Percentiles rank a stretch among this genome's conserved stretches.
phyloP scores from a whole-genome alignment of 2,329 filamentous ascomycete species.

The Diaporthe capsici region DNA sequence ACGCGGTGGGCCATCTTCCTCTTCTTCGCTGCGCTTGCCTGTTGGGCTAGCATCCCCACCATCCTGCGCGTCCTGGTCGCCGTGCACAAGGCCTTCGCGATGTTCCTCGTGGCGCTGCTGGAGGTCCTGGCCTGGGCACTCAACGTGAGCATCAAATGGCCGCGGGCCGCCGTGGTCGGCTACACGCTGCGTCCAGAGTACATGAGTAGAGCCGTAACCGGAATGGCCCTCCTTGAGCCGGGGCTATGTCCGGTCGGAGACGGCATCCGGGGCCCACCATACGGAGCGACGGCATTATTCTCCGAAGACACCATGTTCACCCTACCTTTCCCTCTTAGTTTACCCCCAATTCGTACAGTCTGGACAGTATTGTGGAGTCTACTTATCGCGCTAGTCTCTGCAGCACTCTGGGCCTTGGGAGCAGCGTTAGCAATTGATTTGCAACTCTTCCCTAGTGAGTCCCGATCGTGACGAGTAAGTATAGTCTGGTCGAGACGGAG shows the following conservation, averaged over 20 bases:
- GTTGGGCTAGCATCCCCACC: not conserved
- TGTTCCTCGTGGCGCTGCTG: not conserved
- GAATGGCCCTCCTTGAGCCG: not conserved
- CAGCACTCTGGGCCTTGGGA: not conserved
- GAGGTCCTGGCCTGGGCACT: not conserved
- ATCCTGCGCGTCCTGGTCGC: not conserved
- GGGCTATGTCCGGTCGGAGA: not conserved
- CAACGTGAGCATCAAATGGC: not conserved
- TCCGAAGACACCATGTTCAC: not conserved
- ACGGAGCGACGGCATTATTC: not conserved
- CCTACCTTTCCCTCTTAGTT: slow-evolving; percentile 3
- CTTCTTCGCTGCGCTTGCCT: not conserved
- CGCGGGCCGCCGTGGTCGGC: not conserved
- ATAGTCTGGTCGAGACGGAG: not conserved
- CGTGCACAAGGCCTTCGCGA: not conserved
- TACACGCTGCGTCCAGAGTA: slow-evolving; percentile 6
- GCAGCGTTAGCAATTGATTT: not conserved
- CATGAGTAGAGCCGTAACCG: not conserved
- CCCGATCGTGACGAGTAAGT: not conserved
- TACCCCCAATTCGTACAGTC: not conserved
- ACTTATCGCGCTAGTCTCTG: not conserved
- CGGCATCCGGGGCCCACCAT: not conserved
- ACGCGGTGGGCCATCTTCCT: slow-evolving; percentile 10
- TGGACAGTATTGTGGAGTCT: not conserved
- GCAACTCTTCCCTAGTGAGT: not conserved